Evolutionary conservation across 2,329 filamentous ascomycete genomes (phyloP).

Genomic region (Periconia digitata): DNA sequence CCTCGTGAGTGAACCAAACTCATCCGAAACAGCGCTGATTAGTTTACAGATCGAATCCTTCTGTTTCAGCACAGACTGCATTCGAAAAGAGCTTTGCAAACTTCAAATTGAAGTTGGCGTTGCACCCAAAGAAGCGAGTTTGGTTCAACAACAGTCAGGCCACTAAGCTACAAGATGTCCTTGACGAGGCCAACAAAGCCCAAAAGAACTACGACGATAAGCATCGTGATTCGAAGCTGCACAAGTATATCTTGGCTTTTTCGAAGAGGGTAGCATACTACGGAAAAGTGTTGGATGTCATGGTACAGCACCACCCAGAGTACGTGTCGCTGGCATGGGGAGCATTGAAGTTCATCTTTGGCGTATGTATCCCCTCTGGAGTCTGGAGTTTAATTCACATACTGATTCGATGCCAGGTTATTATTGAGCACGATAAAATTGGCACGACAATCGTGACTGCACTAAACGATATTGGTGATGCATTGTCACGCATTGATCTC

Average conservation of each 20-base stretch:
- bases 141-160: constrained; percentile 4
- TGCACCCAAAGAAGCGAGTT: constrained; percentile 5
- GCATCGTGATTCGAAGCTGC: constrained; percentile 1
- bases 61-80: background rate
- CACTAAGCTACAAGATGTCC: constrained; percentile 11
- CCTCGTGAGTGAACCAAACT: too few species aligned
- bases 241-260: constrained; percentile 6
- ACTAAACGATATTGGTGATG: too few species aligned
- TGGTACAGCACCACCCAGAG: constrained; percentile 33
- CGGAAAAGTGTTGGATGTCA: constrained; percentile 22
- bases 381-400: constrained; percentile 4
- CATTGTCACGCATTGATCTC: too few species aligned
- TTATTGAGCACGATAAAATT: too few species aligned
- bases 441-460: too few species aligned
- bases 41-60: background rate
- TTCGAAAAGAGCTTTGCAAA: constrained; percentile 7
- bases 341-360: constrained; percentile 27
- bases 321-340: constrained; percentile 31
- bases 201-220: constrained; percentile 4
- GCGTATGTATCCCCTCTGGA: constrained; percentile 8
- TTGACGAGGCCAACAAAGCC: constrained; percentile 8
- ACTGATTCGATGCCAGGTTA: too few species aligned
- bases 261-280: constrained; percentile 17
- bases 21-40: too few species aligned
- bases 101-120: constrained; percentile 7